These are phyloP conservation scores for Aethionema arabicum DNA, from an alignment of 345 rosid species.

Conservation along the genomic window DNA sequence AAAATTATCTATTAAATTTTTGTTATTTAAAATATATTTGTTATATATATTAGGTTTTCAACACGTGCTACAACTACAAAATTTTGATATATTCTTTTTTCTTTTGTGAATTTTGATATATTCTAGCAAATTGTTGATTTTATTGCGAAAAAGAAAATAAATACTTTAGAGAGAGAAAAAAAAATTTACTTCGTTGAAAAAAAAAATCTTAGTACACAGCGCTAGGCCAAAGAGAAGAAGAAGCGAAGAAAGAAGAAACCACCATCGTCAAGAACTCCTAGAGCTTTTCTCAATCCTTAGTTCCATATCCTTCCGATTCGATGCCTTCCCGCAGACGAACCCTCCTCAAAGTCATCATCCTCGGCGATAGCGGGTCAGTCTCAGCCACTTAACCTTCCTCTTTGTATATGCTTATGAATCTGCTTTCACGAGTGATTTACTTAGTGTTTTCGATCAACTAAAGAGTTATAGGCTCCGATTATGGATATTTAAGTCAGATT, in stretches of 20 bases:
- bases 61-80: too few relatives aligned
- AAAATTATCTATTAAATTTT: too few relatives aligned
- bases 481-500: neutral
- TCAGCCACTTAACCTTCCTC: neutral
- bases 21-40: too few relatives aligned
- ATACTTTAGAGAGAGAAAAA: too few relatives aligned
- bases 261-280: constrained; percentile 13
- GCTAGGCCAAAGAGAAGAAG: neutral
- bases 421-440: constrained; percentile 10
- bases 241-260: neutral
- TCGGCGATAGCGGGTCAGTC: constrained; percentile 93
- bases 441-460: constrained; percentile 9
- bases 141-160: too few relatives aligned
- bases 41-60: too few relatives aligned
- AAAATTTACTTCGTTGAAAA: too few relatives aligned
- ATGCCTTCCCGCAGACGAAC: constrained; percentile 91
- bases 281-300: neutral
- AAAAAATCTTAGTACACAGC: neutral
- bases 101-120: too few relatives aligned
- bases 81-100: too few relatives aligned
- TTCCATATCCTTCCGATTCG: constrained; percentile 25
- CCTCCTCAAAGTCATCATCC: constrained; percentile 94
- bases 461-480: neutral
- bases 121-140: too few relatives aligned
- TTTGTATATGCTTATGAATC: constrained; percentile 10